Percentiles rank a stretch among this genome's conserved stretches.
phyloP scores from a whole-genome alignment of 352 stramenopile species.

The Blastocystis sp. region DNA sequence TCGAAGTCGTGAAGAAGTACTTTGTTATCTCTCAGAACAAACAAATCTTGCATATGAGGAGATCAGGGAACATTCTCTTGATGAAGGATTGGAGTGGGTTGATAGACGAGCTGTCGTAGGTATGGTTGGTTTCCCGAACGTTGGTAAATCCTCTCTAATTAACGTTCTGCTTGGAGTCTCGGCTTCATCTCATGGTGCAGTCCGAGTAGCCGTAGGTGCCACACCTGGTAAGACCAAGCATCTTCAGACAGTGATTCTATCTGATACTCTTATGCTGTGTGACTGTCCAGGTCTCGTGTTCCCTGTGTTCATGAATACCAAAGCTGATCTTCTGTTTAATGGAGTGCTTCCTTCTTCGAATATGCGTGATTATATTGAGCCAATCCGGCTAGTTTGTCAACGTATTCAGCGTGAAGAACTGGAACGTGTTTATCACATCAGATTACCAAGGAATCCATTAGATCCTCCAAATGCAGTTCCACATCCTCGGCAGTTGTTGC shows the following conservation, averaged over 20 bases:
- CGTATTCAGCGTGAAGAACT: slow-evolving; percentile 88
- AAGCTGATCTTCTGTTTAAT: slow-evolving; percentile 95
- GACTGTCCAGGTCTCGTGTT: slow-evolving; percentile 99
- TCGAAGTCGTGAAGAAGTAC: slow-evolving; percentile 73
- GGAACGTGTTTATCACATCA: slow-evolving; percentile 90
- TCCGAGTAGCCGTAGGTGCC: slow-evolving; percentile 88
- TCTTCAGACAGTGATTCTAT: slow-evolving; percentile 96
- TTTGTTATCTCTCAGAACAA: slow-evolving; percentile 72
- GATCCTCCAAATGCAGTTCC: slow-evolving; percentile 51
- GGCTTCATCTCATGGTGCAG: slow-evolving; percentile 82
- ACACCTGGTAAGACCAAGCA: slow-evolving; percentile 99
- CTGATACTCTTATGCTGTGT: slow-evolving; percentile 91
- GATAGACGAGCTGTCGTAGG: slow-evolving; percentile 79
- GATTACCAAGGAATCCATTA: slow-evolving; percentile 69
- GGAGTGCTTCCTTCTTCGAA: slow-evolving; percentile 95
- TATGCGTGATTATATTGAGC: slow-evolving; percentile 85
- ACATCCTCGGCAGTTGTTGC: slow-evolving; percentile 67
- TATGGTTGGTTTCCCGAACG: slow-evolving; percentile 99
- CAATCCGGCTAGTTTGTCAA: slow-evolving; percentile 84
- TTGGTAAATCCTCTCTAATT: slow-evolving; percentile 97
- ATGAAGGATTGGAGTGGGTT: slow-evolving; percentile 26
- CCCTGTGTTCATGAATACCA: slow-evolving; percentile 93
- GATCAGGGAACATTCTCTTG: not conserved
- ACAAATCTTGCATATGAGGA: slow-evolving; percentile 67
- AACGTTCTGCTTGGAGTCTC: slow-evolving; percentile 93